phyloP scores from a whole-genome alignment of 2,329 filamentous ascomycete species.

The Colletotrichum australisinense region DNA sequence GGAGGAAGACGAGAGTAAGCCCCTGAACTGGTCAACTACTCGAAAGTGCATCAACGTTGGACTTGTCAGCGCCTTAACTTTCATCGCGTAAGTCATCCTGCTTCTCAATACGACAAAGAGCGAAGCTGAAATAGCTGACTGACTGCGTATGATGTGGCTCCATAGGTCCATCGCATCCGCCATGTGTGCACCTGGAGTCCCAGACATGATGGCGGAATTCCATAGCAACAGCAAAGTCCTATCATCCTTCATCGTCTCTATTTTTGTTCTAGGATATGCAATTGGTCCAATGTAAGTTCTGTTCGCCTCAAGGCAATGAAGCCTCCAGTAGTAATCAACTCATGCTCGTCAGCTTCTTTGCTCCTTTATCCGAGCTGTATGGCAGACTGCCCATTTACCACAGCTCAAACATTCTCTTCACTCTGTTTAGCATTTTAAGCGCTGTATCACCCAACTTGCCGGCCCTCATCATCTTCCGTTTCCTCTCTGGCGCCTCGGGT shows the following conservation, averaged over 20 bases:
- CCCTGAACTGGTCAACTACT: constrained; percentile 66
- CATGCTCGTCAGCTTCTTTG: constrained; percentile 52
- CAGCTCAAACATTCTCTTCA: constrained; percentile 56
- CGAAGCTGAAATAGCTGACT: not conserved
- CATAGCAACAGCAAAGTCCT: not conserved
- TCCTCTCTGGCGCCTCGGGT: not conserved
- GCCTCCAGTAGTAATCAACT: not conserved
- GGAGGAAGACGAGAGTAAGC: constrained; percentile 66
- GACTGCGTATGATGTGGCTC: not conserved
- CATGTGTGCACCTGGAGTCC: not conserved
- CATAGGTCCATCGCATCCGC: not conserved
- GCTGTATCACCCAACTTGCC: constrained; percentile 6
- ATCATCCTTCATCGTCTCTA: not conserved
- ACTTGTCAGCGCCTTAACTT: constrained; percentile 51
- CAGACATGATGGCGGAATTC: not conserved
- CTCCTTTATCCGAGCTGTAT: constrained; percentile 70
- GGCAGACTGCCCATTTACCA: constrained; percentile 64
- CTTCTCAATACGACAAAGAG: too few relatives aligned
- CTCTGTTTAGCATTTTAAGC: constrained; percentile 48
- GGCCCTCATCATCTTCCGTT: not conserved
- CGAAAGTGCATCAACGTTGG: constrained; percentile 49
- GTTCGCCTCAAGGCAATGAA: not conserved
- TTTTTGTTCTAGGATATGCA: not conserved
- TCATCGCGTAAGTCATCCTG: constrained; percentile 47
- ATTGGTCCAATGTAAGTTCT: not conserved